Percentiles rank a stretch among this genome's conserved stretches.
These are phyloP conservation scores for Dacryopinax primogenitus DNA, from an alignment of 768 basidiomycete species.

Conservation along the genomic window DNA sequence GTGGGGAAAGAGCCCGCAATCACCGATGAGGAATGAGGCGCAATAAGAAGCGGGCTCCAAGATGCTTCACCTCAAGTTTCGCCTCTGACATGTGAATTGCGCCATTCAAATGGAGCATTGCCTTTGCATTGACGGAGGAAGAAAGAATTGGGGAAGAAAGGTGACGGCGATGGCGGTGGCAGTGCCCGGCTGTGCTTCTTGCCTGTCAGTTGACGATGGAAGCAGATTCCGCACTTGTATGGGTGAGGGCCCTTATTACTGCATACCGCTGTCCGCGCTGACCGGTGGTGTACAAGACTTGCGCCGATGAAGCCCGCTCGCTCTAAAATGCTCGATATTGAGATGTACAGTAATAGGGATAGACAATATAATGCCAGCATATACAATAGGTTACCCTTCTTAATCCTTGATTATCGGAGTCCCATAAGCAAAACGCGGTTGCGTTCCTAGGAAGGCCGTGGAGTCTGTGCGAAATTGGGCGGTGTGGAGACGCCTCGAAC, in stretches of 20 bases:
- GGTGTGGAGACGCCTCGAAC: constrained; percentile 9
- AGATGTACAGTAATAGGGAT: too few species aligned
- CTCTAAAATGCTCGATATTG: too few species aligned
- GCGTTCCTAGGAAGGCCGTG: constrained; percentile 9
- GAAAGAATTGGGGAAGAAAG: not conserved
- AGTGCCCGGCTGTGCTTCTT: not conserved
- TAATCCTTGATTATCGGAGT: not conserved
- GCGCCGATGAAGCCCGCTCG: not conserved
- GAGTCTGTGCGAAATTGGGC: constrained; percentile 8
- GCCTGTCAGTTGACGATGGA: constrained; percentile 8
- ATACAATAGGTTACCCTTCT: not conserved
- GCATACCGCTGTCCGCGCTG: not conserved
- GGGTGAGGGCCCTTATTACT: not conserved
- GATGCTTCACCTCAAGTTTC: too few species aligned
- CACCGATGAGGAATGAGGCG: not conserved
- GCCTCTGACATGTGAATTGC: too few species aligned
- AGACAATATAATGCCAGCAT: too few species aligned
- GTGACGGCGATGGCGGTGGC: not conserved
- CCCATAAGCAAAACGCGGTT: not conserved
- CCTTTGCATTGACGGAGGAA: not conserved
- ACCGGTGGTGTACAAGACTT: not conserved
- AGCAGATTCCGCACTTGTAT: not conserved
- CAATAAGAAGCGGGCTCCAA: not conserved
- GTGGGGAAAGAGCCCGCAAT: not conserved
- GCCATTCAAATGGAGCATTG: not conserved